These are phyloP conservation scores for Cutaneotrichosporon dermatis DNA, from an alignment of 1,284 basidiomycete species.

Conservation along the genomic window DNA sequence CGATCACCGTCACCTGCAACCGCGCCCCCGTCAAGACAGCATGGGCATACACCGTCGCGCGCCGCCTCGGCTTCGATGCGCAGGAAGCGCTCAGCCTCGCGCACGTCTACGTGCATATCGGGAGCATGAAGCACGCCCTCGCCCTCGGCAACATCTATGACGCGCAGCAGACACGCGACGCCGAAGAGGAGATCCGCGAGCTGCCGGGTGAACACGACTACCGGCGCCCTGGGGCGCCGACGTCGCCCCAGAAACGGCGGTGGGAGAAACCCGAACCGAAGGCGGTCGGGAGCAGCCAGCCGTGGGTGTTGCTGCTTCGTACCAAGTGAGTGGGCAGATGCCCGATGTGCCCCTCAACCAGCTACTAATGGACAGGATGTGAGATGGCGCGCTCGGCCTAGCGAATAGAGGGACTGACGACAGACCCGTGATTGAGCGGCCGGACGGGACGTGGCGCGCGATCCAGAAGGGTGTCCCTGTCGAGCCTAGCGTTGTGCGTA, in stretches of 20 bases:
- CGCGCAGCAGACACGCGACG: conserved; percentile 51
- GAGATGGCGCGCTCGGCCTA: too few relatives aligned
- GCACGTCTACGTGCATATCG: conserved; percentile 82
- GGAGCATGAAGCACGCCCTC: conserved; percentile 75
- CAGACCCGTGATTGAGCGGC: conserved; percentile 73
- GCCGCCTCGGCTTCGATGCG: conserved; percentile 74
- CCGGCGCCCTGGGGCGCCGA: conserved; percentile 8
- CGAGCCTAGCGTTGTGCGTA: conserved; percentile 57
- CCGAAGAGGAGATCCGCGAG: conserved; percentile 42
- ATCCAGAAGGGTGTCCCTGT: conserved; percentile 68
- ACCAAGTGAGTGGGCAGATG: conserved; percentile 58
- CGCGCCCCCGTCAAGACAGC: conserved; percentile 91
- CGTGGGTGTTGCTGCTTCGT: conserved; percentile 87
- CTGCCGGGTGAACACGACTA: conserved; percentile 29
- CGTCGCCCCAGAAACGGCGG: conserved; percentile 3
- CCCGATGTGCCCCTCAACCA: too few relatives aligned
- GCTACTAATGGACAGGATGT: too few relatives aligned
- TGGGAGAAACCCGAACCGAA: conserved; percentile 29
- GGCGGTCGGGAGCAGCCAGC: conserved; percentile 67
- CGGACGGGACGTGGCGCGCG: conserved; percentile 71
- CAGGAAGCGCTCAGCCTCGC: conserved; percentile 67
- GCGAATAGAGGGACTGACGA: neutral
- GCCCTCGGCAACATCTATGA: conserved; percentile 62
- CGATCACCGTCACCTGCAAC: conserved; percentile 68
- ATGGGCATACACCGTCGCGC: conserved; percentile 82